These are phyloP conservation scores for Sporisorium iseilematis-ciliati DNA, from an alignment of 1,284 basidiomycete genomes.

Conservation along the genomic window DNA sequence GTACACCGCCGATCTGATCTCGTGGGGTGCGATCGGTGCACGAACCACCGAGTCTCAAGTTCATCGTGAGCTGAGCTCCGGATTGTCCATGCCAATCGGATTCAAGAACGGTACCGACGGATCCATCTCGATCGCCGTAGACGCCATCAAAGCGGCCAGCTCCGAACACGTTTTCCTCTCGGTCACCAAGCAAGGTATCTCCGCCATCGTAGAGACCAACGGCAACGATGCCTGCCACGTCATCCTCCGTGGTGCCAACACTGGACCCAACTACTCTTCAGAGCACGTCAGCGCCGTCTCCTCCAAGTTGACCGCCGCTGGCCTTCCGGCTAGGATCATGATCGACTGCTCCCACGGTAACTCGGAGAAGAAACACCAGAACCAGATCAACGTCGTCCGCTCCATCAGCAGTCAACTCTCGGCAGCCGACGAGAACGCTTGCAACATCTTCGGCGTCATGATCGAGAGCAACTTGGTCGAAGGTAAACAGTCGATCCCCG, in stretches of 20 bases:
- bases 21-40: constrained; percentile 94
- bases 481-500: constrained; percentile 65
- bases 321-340: constrained; percentile 67
- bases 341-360: constrained; percentile 87
- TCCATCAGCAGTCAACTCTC: constrained; percentile 72
- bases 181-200: constrained; percentile 87
- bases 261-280: constrained; percentile 65
- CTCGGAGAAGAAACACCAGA: constrained; percentile 75
- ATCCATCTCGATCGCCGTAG: constrained; percentile 76
- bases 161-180: constrained; percentile 98
- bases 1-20: constrained; percentile 94
- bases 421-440: constrained; percentile 36
- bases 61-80: constrained; percentile 85
- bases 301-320: constrained; percentile 52
- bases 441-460: constrained; percentile 94
- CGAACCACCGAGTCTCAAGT: constrained; percentile 89
- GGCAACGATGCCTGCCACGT: constrained; percentile 69
- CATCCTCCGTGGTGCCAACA: constrained; percentile 68
- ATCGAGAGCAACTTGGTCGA: constrained; percentile 91
- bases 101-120: constrained; percentile 75
- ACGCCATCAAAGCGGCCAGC: constrained; percentile 92
- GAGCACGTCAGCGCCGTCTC: constrained; percentile 56
- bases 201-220: constrained; percentile 68
- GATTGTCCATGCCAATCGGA: constrained; percentile 88
- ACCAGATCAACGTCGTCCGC: constrained; percentile 74